Percentiles rank a stretch among this genome's conserved stretches.
Conservation (phyloP, 768 basidiomycete genomes). For the Scleroderma citrinum region DNA sequence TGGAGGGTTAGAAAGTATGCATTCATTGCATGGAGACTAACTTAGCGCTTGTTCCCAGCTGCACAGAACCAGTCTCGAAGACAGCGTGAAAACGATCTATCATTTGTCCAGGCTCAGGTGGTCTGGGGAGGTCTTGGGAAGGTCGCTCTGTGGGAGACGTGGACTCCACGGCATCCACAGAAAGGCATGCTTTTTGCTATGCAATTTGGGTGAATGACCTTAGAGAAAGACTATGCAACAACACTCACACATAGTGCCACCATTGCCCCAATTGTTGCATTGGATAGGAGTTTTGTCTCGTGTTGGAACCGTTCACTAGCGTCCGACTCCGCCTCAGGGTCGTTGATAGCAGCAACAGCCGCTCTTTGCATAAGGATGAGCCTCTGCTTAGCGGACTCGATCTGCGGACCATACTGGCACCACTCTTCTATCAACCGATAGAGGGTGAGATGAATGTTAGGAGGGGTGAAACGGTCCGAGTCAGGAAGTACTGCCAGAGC, state of each 20-base stretch:
- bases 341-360: conserved; percentile 47
- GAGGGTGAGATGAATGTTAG: conserved; percentile 68
- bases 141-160: conserved; percentile 60
- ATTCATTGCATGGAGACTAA: conserved; percentile 32
- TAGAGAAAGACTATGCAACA: not conserved
- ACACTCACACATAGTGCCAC: conserved; percentile 80
- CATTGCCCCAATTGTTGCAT: conserved; percentile 81
- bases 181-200: conserved; percentile 77
- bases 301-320: conserved; percentile 56
- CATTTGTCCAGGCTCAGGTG: conserved; percentile 45
- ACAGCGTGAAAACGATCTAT: conserved; percentile 68
- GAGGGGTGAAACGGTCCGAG: conserved; percentile 70
- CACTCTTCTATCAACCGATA: conserved; percentile 90
- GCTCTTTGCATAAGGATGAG: conserved; percentile 66
- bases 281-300: conserved; percentile 67
- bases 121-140: conserved; percentile 44
- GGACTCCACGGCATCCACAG: conserved; percentile 46
- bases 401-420: conserved; percentile 80
- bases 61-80: conserved; percentile 50
- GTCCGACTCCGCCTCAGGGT: conserved; percentile 46
- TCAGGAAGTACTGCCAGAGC: conserved; percentile 64
- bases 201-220: not conserved
- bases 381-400: conserved; percentile 66
- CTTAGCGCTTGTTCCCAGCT: conserved; percentile 57
- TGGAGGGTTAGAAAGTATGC: conserved; percentile 6